phyloP scores from a whole-genome alignment of 75 land plant genomes.

The Pinus albicaulis region DNA sequence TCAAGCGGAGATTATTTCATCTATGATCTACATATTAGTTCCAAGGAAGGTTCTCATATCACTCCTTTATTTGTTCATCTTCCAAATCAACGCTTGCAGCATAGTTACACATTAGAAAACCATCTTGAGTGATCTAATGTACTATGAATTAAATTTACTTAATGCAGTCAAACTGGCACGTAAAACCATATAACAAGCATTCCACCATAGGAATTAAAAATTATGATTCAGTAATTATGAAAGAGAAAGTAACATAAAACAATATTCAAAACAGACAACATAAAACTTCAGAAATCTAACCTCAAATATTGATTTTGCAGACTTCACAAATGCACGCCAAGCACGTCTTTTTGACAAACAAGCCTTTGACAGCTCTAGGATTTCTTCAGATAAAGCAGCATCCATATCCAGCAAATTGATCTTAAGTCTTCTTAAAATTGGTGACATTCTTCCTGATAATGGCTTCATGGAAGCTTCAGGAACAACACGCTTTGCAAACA shows the following conservation, averaged over 20 bases:
- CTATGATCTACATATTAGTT: too few species aligned
- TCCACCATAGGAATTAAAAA: not conserved
- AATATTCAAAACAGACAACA: not conserved
- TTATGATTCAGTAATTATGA: not conserved
- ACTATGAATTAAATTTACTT: too few species aligned
- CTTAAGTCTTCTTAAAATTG: conserved; percentile 54
- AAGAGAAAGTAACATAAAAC: not conserved
- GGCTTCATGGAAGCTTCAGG: conserved; percentile 55
- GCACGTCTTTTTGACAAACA: conserved; percentile 48
- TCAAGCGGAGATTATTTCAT: too few species aligned
- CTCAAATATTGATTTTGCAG: conserved; percentile 82
- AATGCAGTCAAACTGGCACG: not conserved
- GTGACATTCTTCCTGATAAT: conserved; percentile 36
- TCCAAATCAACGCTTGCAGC: too few species aligned
- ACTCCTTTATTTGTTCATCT: too few species aligned
- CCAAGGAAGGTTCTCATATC: too few species aligned
- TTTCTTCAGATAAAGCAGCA: conserved; percentile 79
- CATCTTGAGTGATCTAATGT: too few species aligned
- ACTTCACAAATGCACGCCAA: conserved; percentile 90
- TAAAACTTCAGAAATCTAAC: conserved; percentile 18
- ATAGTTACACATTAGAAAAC: too few species aligned
- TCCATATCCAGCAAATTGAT: conserved; percentile 93
- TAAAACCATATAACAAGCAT: not conserved
- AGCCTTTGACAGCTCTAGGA: conserved; percentile 50
- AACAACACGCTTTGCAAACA: conserved; percentile 14